Conservation (phyloP, 2,329 filamentous ascomycete genomes). For the Coniella lustricola region DNA sequence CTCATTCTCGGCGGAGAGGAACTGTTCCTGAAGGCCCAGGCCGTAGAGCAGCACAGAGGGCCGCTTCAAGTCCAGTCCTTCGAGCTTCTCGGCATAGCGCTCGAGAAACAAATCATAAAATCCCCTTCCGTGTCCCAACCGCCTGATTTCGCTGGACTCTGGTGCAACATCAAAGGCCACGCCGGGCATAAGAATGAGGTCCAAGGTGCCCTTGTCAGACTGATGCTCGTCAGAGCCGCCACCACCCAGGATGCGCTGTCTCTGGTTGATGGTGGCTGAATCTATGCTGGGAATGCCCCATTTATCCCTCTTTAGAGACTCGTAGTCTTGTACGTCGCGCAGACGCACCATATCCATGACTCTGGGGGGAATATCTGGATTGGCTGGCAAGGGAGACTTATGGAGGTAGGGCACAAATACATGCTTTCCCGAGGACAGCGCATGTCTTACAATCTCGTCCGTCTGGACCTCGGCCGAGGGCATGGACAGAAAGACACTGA, state of each 20-base stretch:
- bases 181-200: conserved; percentile 85
- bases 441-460: conserved; percentile 71
- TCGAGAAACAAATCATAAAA: conserved; percentile 94
- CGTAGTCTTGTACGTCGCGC: conserved; percentile 66
- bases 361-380: conserved; percentile 46
- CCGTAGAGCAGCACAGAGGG: conserved; percentile 55
- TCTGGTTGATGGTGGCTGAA: conserved; percentile 53
- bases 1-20: conserved; percentile 52
- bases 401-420: conserved; percentile 92
- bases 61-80: conserved; percentile 24
- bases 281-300: conserved; percentile 94
- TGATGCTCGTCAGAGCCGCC: conserved; percentile 43
- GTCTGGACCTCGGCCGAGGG: conserved; percentile 81
- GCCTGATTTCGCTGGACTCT: conserved; percentile 49
- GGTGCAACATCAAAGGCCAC: conserved; percentile 75
- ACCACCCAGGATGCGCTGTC: conserved; percentile 62
- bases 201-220: conserved; percentile 49
- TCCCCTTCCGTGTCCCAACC: conserved; percentile 89
- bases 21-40: conserved; percentile 78
- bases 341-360: conserved; percentile 96
- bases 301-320: conserved; percentile 65
- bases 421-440: conserved; percentile 67
- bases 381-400: conserved; percentile 40
- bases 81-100: conserved; percentile 51
- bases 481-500: conserved; percentile 94